Evolutionary conservation across 768 basidiomycete genomes (phyloP).

Genomic region (Ramaria sp.): DNA sequence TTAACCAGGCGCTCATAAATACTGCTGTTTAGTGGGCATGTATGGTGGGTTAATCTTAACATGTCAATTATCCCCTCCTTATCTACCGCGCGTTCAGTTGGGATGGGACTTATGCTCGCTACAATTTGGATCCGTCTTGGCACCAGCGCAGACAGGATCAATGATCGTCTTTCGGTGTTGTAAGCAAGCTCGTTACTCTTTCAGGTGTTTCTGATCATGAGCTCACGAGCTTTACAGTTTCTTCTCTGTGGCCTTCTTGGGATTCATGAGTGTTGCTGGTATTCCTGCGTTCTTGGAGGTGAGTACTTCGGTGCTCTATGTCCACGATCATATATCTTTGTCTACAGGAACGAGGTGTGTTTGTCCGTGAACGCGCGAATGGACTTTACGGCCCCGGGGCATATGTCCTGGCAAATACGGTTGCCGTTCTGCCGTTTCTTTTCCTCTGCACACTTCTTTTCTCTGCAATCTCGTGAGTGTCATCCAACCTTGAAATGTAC

Average conservation of each 20-base stretch:
- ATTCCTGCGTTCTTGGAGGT: constrained; percentile 34
- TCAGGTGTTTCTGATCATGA: too few relatives aligned
- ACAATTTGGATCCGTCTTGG: constrained; percentile 26
- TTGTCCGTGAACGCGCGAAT: constrained; percentile 45
- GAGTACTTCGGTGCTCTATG: too few relatives aligned
- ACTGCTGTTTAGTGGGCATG: constrained; percentile 29
- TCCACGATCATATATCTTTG: too few relatives aligned
- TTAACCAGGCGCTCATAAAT: too few relatives aligned
- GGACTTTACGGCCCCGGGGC: constrained; percentile 45
- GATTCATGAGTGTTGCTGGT: constrained; percentile 46
- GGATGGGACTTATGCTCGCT: constrained; percentile 27
- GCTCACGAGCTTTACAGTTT: constrained; percentile 19
- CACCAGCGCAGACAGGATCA: constrained; percentile 27
- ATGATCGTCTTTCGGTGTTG: constrained; percentile 36
- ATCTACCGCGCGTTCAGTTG: constrained; percentile 8
- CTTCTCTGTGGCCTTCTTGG: constrained; percentile 45
- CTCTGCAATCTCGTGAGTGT: constrained; percentile 32
- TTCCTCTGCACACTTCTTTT: constrained; percentile 39
- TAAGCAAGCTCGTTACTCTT: too few relatives aligned
- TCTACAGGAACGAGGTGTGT: constrained; percentile 36
- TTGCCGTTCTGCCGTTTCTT: constrained; percentile 44
- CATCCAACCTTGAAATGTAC: not conserved
- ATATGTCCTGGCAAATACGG: constrained; percentile 43
- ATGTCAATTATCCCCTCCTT: constrained; percentile 30
- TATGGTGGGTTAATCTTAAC: constrained; percentile 28